Evolutionary conservation across 306 rosid genomes (phyloP).

Genomic region (Sindora glabra): DNA sequence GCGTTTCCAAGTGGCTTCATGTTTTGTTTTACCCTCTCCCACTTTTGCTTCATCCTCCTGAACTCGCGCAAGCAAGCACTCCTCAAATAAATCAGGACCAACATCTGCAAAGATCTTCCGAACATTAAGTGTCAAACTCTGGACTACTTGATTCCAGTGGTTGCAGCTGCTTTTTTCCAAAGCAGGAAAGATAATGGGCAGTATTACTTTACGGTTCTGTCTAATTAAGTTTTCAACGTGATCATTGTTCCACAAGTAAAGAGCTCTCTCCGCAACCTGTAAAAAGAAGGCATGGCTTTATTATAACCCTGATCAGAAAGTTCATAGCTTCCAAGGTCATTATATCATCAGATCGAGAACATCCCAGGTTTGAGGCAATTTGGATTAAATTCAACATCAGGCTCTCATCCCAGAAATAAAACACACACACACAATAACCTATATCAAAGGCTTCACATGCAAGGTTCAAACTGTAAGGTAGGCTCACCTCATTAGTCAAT

Average conservation of each 20-base stretch:
- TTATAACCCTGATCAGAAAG: neutral
- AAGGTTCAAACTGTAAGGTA: neutral
- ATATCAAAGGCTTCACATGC: too few species aligned
- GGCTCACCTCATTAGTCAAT: too few species aligned
- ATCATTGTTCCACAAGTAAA: constrained; percentile 66
- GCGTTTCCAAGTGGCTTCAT: constrained; percentile 43
- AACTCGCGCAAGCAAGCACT: constrained; percentile 43
- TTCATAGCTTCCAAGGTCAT: neutral
- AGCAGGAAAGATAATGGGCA: constrained; percentile 69
- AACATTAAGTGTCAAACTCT: constrained; percentile 49
- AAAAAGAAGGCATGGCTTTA: constrained; percentile 14
- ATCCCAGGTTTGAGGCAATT: neutral
- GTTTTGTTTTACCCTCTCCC: constrained; percentile 36
- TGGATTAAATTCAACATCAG: too few species aligned
- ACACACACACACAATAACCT: too few species aligned
- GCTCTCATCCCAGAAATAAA: neutral
- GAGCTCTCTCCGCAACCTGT: too few species aligned
- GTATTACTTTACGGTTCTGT: constrained; percentile 46
- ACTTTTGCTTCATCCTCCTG: constrained; percentile 44
- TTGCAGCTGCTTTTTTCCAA: constrained; percentile 49
- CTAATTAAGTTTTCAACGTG: constrained; percentile 57
- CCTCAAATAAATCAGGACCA: constrained; percentile 57
- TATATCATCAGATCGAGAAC: neutral
- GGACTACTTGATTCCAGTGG: constrained; percentile 72
- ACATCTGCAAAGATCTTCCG: constrained; percentile 46